A percentile compares a stretch with the other conserved stretches of the same genome.
phyloP scores from a whole-genome alignment of 306 rosid genomes.

The Cucurbita argyrosperma region DNA sequence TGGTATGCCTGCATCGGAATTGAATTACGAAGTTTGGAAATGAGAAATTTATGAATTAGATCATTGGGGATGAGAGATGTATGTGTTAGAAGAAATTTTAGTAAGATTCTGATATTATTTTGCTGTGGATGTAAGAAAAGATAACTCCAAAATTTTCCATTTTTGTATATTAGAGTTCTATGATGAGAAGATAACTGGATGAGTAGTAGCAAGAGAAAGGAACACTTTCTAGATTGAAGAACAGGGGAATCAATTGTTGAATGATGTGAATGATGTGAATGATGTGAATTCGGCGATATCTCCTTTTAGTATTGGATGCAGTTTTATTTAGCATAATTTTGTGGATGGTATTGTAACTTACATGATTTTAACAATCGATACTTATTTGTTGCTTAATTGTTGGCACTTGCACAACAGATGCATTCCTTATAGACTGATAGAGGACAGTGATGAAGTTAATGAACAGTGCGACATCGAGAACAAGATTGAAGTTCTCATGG shows the following conservation, averaged over 20 bases:
- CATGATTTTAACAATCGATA: neutral
- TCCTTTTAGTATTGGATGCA: neutral
- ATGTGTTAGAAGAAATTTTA: neutral
- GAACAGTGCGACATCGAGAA: conserved; percentile 14
- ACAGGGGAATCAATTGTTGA: neutral
- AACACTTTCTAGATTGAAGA: neutral
- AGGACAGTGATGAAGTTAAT: conserved; percentile 18
- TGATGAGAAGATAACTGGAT: neutral
- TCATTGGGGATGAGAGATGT: neutral
- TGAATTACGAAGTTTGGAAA: neutral
- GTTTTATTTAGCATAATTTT: neutral
- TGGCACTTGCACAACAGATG: conserved; percentile 34
- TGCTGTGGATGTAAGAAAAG: neutral
- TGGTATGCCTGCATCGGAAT: neutral
- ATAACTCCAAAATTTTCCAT: neutral
- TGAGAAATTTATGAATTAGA: neutral
- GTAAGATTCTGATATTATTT: neutral
- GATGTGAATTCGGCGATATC: neutral
- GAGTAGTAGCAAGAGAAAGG: neutral
- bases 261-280: neutral
- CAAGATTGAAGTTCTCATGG: conserved; percentile 64
- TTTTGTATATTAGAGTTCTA: neutral
- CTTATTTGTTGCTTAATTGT: conserved; percentile 1
- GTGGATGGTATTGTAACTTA: conserved; percentile 4
- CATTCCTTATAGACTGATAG: conserved; percentile 56